phyloP scores from a whole-genome alignment of 768 basidiomycete genomes.

The Lactifluus echinatus region DNA sequence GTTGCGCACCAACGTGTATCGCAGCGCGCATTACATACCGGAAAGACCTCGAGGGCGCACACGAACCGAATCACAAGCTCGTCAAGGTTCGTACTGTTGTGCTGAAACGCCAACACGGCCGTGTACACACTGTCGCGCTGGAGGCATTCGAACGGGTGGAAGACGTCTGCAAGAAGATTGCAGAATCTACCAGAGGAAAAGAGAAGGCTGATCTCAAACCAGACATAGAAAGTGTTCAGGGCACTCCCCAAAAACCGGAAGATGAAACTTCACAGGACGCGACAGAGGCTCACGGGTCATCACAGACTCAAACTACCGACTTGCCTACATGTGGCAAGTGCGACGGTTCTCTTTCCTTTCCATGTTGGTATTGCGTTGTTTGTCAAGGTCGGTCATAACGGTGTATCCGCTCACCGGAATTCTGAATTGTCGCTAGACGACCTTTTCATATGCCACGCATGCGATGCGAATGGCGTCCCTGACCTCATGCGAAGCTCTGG shows the following conservation, averaged over 20 bases:
- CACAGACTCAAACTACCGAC: neutral
- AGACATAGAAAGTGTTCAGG: neutral
- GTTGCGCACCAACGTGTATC: constrained; percentile 24
- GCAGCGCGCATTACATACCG: constrained; percentile 11
- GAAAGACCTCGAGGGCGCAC: constrained; percentile 13
- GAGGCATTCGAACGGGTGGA: neutral
- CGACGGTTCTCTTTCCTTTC: constrained; percentile 17
- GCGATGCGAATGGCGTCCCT: constrained; percentile 9
- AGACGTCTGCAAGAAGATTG: neutral
- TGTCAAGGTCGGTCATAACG: constrained; percentile 19
- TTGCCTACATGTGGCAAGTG: constrained; percentile 23
- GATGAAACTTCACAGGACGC: no score
- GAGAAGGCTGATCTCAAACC: neutral
- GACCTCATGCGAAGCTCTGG: neutral
- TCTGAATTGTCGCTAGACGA: neutral
- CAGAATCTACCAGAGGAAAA: neutral
- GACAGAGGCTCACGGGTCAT: neutral
- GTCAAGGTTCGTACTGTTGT: neutral
- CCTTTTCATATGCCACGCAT: constrained; percentile 18
- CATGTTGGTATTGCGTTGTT: constrained; percentile 28
- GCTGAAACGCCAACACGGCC: neutral
- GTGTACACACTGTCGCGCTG: neutral
- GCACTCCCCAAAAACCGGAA: no score
- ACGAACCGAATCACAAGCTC: neutral
- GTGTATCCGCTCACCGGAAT: neutral